A percentile compares a stretch with the other conserved stretches of the same genome.
Conservation (phyloP, 2,329 filamentous ascomycete species). For the Oidium heveae region DNA sequence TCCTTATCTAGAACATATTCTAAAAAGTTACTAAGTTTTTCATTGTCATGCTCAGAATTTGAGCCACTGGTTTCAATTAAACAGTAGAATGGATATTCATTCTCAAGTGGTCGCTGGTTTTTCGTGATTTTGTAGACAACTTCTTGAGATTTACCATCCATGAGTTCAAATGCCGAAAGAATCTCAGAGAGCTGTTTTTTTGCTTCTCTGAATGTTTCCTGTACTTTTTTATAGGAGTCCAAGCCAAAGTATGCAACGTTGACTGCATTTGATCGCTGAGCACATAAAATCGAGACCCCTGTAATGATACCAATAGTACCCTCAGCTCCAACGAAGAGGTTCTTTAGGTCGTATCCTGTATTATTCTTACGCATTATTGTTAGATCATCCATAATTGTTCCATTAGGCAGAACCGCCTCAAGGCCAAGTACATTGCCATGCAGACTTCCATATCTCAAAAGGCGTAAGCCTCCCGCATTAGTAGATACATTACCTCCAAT, state of each 20-base stretch:
- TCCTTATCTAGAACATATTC: constrained; percentile 77
- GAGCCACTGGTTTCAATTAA: constrained; percentile 90
- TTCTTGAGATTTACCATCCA: constrained; percentile 66
- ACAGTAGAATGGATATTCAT: constrained; percentile 80
- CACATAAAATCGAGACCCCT: constrained; percentile 67
- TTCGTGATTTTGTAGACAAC: constrained; percentile 51
- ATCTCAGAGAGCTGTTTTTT: constrained; percentile 85
- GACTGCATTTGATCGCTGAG: constrained; percentile 62
- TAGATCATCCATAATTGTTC: constrained; percentile 75
- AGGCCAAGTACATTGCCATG: constrained; percentile 83
- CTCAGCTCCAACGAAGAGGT: constrained; percentile 86
- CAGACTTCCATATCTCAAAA: constrained; percentile 79
- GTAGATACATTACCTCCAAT: constrained; percentile 90
- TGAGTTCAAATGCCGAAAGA: constrained; percentile 88
- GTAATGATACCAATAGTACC: constrained; percentile 91
- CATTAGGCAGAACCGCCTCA: constrained; percentile 81
- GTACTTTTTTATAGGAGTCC: constrained; percentile 71
- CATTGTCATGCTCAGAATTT: constrained; percentile 77
- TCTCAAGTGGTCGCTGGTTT: constrained; percentile 58
- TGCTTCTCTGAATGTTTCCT: constrained; percentile 64
- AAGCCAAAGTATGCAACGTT: constrained; percentile 92
- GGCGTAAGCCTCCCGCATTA: constrained; percentile 74
- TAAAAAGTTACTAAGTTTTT: constrained; percentile 73
- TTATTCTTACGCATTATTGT: constrained; percentile 89
- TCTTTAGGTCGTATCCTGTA: constrained; percentile 92